phyloP scores from a whole-genome alignment of 768 basidiomycete species.

The Hysterangium stoloniferum region DNA sequence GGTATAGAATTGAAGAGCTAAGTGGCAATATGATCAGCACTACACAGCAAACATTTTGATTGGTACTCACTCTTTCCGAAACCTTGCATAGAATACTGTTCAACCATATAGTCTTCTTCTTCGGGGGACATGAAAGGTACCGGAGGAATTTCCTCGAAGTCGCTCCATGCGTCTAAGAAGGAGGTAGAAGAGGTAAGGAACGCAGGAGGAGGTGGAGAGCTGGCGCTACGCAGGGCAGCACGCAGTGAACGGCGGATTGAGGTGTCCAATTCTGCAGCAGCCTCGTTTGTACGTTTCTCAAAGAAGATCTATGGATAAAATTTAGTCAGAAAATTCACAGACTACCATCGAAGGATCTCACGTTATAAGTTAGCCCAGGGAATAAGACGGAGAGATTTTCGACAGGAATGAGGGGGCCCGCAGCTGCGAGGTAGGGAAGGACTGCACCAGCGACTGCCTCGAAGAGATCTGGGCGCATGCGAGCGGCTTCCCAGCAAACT shows the following conservation, averaged over 20 bases:
- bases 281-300: slow-evolving; percentile 37
- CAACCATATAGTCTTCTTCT: slow-evolving; percentile 66
- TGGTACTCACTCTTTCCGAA: slow-evolving; percentile 51
- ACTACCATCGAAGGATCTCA: background rate
- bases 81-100: slow-evolving; percentile 49
- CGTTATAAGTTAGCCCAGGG: slow-evolving; percentile 46
- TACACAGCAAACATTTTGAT: background rate
- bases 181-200: slow-evolving; percentile 45
- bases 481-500: slow-evolving; percentile 58
- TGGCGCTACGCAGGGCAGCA: slow-evolving; percentile 43
- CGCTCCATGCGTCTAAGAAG: slow-evolving; percentile 47
- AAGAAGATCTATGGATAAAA: slow-evolving; percentile 48
- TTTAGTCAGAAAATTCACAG: too few species aligned
- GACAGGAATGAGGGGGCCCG: slow-evolving; percentile 40
- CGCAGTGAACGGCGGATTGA: slow-evolving; percentile 54
- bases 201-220: slow-evolving; percentile 45
- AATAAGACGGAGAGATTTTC: slow-evolving; percentile 32
- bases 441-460: slow-evolving; percentile 48
- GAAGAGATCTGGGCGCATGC: slow-evolving; percentile 59
- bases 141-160: slow-evolving; percentile 45
- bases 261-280: slow-evolving; percentile 43
- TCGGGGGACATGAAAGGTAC: slow-evolving; percentile 51
- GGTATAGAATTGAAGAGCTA: slow-evolving; percentile 64
- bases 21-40: background rate
- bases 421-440: slow-evolving; percentile 61